Base-by-base conservation (phyloP, 2,329 filamentous ascomycete genomes). In the Diaporthe ampelina region DNA sequence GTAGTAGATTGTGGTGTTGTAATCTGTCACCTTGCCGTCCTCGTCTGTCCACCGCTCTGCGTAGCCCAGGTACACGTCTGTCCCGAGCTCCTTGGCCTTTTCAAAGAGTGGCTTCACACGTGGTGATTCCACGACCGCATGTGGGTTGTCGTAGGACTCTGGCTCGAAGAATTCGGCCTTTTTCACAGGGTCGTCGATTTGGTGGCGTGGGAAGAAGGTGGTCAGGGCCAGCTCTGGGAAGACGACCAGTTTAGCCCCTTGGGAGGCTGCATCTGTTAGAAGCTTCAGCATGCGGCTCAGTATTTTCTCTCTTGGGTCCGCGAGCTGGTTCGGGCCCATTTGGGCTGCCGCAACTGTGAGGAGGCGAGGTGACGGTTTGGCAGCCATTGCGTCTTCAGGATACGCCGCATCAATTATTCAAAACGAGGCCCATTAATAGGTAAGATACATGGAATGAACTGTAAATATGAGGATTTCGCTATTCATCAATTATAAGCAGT, bases 1-100 rank as follows among this genome's bases (percentile, higher is more conserved):
- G 78, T 86, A 90, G 76, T 89, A 90, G 8, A 89, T 85, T 76
- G 89, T 89, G 77, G 85, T 86, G 79, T 90, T 90, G 79, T 86
- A 90, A 59, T 87, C 82, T 11, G 77, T 81, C 1, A 70, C 82
- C 15, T 80, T 82, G 45, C 86, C 87, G 3, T 84, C 80, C 54
- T 78, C 78, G 5, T 43, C 79, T 73, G 35, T 85, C 84, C 74
- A 76, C 4, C 85, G 82, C 77, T 90, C 89, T 0, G 86, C 88
- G 77, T 87, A 90, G 0, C 88, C 89, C 13, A 90, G 79, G 26
- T 84, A 85, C 73, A 90, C 83, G 77, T 90, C 89, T 43, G 90
- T 85, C 5, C 82, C 82, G 0, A 86, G 82, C 54, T 83, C 80
- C n/a, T 81, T 81, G 0, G 88, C 88, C 73, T 82, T 81, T 50